A percentile compares a stretch with the other conserved stretches of the same genome.
Evolutionary conservation across 805 yeast genomes (phyloP).

Genomic region (Metschnikowia picachoensis): DNA sequence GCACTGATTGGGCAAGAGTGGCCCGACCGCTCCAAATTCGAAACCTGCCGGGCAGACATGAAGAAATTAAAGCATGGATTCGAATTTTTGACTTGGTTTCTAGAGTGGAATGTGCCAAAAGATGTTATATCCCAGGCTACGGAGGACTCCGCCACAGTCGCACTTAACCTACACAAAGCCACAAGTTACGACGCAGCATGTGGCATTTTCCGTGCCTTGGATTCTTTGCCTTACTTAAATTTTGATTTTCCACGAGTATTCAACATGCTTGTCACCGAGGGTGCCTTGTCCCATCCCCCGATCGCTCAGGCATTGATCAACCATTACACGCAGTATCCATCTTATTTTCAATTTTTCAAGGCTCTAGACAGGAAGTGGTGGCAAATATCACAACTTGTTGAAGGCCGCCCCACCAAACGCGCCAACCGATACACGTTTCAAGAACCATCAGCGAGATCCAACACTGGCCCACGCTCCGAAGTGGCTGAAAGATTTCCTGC

Average conservation of each 20-base stretch:
- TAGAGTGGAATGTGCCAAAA: neutral
- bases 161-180: neutral
- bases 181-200: neutral
- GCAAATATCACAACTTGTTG: neutral
- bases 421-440: neutral
- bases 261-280: neutral
- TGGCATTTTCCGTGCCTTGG: neutral
- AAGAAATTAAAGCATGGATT: neutral
- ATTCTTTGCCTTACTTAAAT: neutral
- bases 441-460: neutral
- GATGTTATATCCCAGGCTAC: neutral
- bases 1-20: neutral
- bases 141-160: neutral
- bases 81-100: slow-evolving; percentile 1
- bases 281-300: slow-evolving; percentile 1
- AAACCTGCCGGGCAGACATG: neutral
- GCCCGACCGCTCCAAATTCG: neutral
- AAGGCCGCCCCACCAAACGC: neutral
- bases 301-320: slow-evolving; percentile 1
- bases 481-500: too few species aligned
- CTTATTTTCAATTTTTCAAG: slow-evolving; percentile 3
- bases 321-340: neutral
- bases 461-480: too few species aligned
- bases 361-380: slow-evolving; percentile 4
- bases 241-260: neutral